A percentile compares a stretch with the other conserved stretches of the same genome.
phyloP scores from a whole-genome alignment of 371 early-diverging fungal genomes.

The Rhizopus sp. region DNA sequence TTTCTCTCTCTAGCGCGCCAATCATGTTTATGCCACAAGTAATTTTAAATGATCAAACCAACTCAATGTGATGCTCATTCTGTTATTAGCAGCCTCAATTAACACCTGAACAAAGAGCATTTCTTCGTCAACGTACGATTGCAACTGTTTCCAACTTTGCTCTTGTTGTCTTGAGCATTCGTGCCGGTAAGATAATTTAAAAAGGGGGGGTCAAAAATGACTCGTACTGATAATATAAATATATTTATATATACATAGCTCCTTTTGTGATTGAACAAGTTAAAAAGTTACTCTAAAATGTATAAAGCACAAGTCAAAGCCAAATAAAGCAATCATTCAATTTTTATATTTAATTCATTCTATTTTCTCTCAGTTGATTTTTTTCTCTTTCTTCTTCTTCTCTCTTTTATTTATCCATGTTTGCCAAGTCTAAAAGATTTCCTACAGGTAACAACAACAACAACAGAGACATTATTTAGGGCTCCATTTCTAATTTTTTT shows the following conservation, averaged over 20 bases:
- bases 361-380: not conserved
- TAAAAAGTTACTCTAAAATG: slow-evolving; percentile 42
- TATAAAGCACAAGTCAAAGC: not conserved
- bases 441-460: slow-evolving; percentile 34
- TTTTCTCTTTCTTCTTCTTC: slow-evolving; percentile 11
- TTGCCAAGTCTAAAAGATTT: slow-evolving; percentile 47
- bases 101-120: slow-evolving; percentile 52
- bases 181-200: slow-evolving; percentile 45
- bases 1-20: not conserved
- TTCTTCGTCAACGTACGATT: slow-evolving; percentile 47
- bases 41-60: slow-evolving; percentile 10
- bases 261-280: slow-evolving; percentile 52
- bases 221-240: not conserved
- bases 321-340: slow-evolving; percentile 6
- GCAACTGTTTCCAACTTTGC: slow-evolving; percentile 48
- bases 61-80: not conserved
- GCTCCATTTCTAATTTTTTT: slow-evolving; percentile 2
- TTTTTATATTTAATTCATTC: slow-evolving; percentile 8
- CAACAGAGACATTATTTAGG: not conserved
- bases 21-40: slow-evolving; percentile 44
- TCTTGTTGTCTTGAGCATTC: slow-evolving; percentile 42
- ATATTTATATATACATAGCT: slow-evolving; percentile 36
- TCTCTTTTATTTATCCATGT: slow-evolving; percentile 25
- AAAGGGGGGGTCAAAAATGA: not conserved
- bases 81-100: slow-evolving; percentile 45